phyloP scores from a whole-genome alignment of 2,329 filamentous ascomycete species.

The Colletotrichum agaves region DNA sequence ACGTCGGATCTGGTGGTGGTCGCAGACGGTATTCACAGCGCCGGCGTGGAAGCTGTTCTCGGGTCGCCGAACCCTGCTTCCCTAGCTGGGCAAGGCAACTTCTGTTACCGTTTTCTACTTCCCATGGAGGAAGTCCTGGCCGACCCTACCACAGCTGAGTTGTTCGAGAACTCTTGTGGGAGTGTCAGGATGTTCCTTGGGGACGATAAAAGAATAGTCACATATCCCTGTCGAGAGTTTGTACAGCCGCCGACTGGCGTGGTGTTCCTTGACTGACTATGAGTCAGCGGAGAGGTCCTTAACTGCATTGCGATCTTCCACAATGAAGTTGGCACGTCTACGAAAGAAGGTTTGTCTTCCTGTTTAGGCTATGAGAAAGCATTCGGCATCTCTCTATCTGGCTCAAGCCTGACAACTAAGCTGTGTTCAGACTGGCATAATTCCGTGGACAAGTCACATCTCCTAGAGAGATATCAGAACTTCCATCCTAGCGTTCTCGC shows the following conservation, averaged over 20 bases:
- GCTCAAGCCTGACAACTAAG: neutral
- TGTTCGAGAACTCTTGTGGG: conserved; percentile 38
- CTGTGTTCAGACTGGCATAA: conserved; percentile 23
- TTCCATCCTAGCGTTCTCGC: conserved; percentile 43
- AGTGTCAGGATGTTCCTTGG: conserved; percentile 27
- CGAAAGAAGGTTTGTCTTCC: conserved; percentile 11
- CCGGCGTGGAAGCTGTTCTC: conserved; percentile 44
- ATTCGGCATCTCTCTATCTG: too few species aligned
- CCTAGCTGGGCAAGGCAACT: conserved; percentile 45
- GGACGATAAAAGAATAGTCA: conserved; percentile 43
- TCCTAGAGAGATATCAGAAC: conserved; percentile 44
- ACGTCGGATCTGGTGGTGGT: conserved; percentile 54
- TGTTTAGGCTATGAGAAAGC: neutral
- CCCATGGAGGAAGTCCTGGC: conserved; percentile 45
- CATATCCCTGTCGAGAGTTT: conserved; percentile 49
- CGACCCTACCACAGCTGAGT: conserved; percentile 40
- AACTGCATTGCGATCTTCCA: conserved; percentile 50
- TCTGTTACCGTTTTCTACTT: conserved; percentile 52
- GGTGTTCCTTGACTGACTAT: neutral
- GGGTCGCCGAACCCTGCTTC: conserved; percentile 44
- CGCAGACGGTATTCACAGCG: conserved; percentile 56
- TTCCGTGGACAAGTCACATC: conserved; percentile 43
- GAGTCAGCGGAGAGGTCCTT: conserved; percentile 43
- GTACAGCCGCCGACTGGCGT: neutral
- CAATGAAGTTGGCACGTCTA: conserved; percentile 38